A percentile compares a stretch with the other conserved stretches of the same genome.
phyloP scores from a whole-genome alignment of 306 rosid genomes.

The Acacia acuminata region DNA sequence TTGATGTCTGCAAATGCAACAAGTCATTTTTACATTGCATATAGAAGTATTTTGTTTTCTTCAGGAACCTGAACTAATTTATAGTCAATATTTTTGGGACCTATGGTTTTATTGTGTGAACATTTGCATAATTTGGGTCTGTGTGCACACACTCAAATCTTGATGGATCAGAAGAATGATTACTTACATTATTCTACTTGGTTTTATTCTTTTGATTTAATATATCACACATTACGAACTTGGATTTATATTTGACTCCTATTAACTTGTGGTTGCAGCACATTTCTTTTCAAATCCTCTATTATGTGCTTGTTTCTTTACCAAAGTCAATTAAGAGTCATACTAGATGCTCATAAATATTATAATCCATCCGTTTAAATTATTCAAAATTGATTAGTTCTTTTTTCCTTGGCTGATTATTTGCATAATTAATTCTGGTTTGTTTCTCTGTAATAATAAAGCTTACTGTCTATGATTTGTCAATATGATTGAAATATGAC shows the following conservation, averaged over 20 bases:
- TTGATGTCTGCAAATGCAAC: conserved; percentile 4
- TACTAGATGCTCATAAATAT: background rate
- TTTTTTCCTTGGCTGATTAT: background rate
- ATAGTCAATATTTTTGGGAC: background rate
- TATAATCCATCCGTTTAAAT: too few species aligned
- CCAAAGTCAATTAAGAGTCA: background rate
- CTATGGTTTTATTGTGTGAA: background rate
- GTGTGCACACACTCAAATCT: background rate
- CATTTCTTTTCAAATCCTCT: background rate
- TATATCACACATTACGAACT: background rate
- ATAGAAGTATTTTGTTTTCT: background rate
- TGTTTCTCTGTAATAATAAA: background rate
- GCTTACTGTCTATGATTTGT: too few species aligned
- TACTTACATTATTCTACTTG: background rate
- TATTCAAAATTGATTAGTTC: background rate
- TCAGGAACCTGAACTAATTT: background rate
- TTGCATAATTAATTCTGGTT: background rate
- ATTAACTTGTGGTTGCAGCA: background rate
- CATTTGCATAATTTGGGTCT: background rate
- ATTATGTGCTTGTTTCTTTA: background rate
- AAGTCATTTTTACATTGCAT: background rate
- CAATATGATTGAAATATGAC: too few species aligned
- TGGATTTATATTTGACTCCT: background rate
- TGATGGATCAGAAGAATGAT: background rate
- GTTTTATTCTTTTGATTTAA: background rate